Conservation (phyloP, 208 protist species). For the Phytomonas serpens region DNA sequence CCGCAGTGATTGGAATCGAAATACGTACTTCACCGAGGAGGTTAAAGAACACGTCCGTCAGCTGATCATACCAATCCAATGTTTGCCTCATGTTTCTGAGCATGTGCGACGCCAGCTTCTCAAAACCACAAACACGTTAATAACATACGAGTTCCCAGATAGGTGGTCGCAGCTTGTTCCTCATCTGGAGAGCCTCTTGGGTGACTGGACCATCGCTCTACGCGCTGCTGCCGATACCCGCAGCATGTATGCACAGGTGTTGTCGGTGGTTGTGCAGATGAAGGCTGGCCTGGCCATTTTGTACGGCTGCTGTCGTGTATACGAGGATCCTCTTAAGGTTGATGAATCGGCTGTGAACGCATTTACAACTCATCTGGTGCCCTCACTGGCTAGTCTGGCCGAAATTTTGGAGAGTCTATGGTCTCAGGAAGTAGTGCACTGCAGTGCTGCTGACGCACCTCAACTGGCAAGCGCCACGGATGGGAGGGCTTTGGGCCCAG, state of each 20-base stretch:
- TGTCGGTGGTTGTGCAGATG: slow-evolving; percentile 33
- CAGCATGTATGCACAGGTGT: slow-evolving; percentile 12
- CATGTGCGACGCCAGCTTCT: slow-evolving; percentile 67
- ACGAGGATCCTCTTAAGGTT: slow-evolving; percentile 44
- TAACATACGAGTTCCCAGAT: slow-evolving; percentile 62
- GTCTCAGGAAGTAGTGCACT: slow-evolving; percentile 20
- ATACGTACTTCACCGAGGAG: slow-evolving; percentile 39
- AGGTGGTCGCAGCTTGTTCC: slow-evolving; percentile 58
- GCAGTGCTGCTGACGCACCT: slow-evolving; percentile 2
- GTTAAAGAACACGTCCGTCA: slow-evolving; percentile 35
- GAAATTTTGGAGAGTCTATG: slow-evolving; percentile 38
- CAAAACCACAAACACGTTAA: slow-evolving; percentile 47
- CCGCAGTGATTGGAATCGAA: slow-evolving; percentile 67
- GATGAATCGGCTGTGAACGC: slow-evolving; percentile 36
- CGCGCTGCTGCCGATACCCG: slow-evolving; percentile 15
- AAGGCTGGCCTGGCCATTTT: slow-evolving; percentile 61
- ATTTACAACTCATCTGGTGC: slow-evolving; percentile 31
- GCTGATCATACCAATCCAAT: slow-evolving; percentile 53
- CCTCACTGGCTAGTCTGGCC: slow-evolving; percentile 37
- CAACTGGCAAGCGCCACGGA: slow-evolving; percentile 9
- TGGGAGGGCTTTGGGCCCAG: slow-evolving; percentile 2
- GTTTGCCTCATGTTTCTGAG: slow-evolving; percentile 55
- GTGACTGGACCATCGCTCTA: slow-evolving; percentile 24
- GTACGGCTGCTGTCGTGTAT: slow-evolving; percentile 55
- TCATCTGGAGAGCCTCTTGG: slow-evolving; percentile 39